phyloP scores from a whole-genome alignment of 75 land plant genomes.

The Adiantum capillusveneris region DNA sequence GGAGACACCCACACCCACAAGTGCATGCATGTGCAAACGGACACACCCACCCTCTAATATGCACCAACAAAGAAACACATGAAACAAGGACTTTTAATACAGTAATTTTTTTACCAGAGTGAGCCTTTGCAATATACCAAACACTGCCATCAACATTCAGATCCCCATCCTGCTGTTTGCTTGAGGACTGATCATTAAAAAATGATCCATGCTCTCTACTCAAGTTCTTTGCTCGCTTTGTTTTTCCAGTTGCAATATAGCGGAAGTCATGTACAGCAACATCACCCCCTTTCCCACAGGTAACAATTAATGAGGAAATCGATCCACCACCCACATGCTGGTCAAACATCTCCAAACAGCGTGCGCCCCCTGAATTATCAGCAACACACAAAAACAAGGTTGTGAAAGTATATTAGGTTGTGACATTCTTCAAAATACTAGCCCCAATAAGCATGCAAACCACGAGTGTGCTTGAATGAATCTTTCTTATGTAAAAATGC shows the following conservation, averaged over 20 bases:
- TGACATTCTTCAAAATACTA: no score
- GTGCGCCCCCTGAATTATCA: constrained; percentile 72
- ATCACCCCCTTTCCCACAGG: constrained; percentile 91
- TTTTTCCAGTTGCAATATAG: constrained; percentile 68
- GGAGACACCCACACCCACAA: no score
- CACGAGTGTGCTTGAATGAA: no score
- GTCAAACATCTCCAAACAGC: constrained; percentile 72
- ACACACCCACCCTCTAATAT: no score
- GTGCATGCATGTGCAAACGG: no score
- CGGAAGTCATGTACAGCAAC: constrained; percentile 92
- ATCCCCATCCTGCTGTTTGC: constrained; percentile 27
- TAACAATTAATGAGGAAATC: constrained; percentile 83
- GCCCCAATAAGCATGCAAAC: no score
- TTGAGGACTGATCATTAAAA: constrained; percentile 4
- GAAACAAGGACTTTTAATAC: no score
- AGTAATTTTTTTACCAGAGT: constrained; percentile 72
- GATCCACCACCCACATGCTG: constrained; percentile 74
- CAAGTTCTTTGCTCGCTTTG: constrained; percentile 28
- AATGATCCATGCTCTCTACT: constrained; percentile 20
- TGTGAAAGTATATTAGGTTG: no score
- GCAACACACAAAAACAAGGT: no score
- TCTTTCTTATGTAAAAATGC: no score
- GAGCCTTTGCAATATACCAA: constrained; percentile 92
- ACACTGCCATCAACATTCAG: constrained; percentile 60
- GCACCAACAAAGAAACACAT: no score